Base-by-base conservation (phyloP, 2,329 filamentous ascomycete genomes). In the Periconia digitata region DNA sequence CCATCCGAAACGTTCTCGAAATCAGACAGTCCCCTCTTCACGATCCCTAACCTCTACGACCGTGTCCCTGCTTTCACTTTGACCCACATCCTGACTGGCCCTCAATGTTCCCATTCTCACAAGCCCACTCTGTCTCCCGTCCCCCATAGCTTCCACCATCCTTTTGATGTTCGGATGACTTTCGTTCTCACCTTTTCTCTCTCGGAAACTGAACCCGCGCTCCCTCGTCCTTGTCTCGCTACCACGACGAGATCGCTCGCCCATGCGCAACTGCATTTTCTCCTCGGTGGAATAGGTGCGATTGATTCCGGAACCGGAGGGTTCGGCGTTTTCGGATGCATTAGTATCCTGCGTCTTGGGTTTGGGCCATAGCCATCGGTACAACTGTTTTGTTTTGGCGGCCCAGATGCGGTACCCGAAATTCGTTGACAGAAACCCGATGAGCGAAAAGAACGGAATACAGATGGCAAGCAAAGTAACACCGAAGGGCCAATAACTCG, bases 391-490 rank as follows among this genome's bases (percentile, higher is more conserved):
- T 3, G 62, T 65, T 21, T 67, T 67, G 8, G 55, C 51, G 8
- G 54, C 55, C 71, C 71, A 74, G 40, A 72, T 67, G 3, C 60
- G 53, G 53, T 74, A 72, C 2, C 72, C 72, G 24, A 62, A 64
- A 12, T 66, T 69, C 0, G 73, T 73, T 44, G 75, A 75, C 3
- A 77, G 63, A 32, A 73, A 72, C 40, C 73, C 72, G 45, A 78
- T 72, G 15, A 78, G 70, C 3, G 74, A 61, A 58, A 77, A 76
- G 50, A 76, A 76, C 2, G 74, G 75, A 1, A 77, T 49, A 48
- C 75, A 77, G 15, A 77, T 72, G 7, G 69, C 67, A 8, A 59
- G 63, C 1, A 72, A 66, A 6, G 74, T 74, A 15, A 76, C 60
- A 15, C 67, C 74, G 47, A 77, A 76, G 4, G 62, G 59, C 60